A percentile compares a stretch with the other conserved stretches of the same genome.
Conservation (phyloP, 2,329 filamentous ascomycete species). For the Cercospora zeae-maydis region DNA sequence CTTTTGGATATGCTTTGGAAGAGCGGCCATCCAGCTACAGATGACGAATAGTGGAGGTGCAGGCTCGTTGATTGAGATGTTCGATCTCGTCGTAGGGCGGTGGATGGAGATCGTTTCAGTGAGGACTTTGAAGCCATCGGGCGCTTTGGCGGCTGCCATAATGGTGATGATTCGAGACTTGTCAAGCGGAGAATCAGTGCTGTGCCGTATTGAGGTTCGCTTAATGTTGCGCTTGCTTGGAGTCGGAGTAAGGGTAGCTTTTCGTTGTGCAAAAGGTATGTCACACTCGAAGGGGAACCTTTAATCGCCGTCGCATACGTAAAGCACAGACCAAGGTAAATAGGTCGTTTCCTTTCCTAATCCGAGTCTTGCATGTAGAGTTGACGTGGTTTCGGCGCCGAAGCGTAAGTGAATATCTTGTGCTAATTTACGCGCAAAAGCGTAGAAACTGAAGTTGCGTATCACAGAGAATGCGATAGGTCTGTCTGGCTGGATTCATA, state of each 20-base stretch:
- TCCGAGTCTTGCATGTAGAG: background rate
- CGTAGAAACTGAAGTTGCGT: background rate
- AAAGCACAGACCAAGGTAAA: background rate
- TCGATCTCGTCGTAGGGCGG: background rate
- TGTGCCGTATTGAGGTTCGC: background rate
- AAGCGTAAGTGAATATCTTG: background rate
- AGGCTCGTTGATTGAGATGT: background rate
- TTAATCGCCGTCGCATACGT: too few relatives aligned
- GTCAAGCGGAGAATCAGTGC: background rate
- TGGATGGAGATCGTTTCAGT: constrained; percentile 13
- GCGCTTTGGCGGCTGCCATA: constrained; percentile 1
- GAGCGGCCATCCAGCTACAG: constrained; percentile 32
- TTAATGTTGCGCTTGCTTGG: too few relatives aligned
- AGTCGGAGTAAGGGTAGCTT: too few relatives aligned
- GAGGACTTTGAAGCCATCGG: constrained; percentile 9
- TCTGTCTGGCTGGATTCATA: background rate
- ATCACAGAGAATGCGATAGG: background rate
- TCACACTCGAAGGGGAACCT: too few relatives aligned
- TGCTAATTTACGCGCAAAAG: background rate
- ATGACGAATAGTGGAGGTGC: constrained; percentile 10
- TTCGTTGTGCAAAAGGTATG: too few relatives aligned
- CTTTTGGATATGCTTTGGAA: constrained; percentile 34
- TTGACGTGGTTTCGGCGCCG: background rate
- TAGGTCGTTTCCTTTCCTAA: background rate
- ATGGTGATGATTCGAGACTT: background rate